A percentile compares a stretch with the other conserved stretches of the same genome.
Evolutionary conservation across 2,329 filamentous ascomycete species (phyloP).

Genomic region (Aspergillus tubingensis): DNA sequence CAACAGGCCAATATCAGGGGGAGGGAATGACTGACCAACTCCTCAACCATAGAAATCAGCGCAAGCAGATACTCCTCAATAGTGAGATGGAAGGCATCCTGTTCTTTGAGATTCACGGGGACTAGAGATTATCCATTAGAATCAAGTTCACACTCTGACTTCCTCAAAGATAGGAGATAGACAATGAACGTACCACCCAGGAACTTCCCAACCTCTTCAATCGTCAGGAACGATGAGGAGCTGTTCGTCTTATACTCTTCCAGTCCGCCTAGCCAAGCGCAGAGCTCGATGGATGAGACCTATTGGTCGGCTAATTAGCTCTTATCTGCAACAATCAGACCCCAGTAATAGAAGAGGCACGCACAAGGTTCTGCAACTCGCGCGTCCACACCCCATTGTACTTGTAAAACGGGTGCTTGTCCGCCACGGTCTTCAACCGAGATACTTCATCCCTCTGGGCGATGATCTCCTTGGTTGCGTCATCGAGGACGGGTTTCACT

Average conservation of each 20-base stretch:
- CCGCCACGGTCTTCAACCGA: conserved; percentile 71
- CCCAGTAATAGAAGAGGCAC: conserved; percentile 28
- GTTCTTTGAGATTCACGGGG: conserved; percentile 85
- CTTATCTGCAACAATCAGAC: background rate
- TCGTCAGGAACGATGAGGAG: conserved; percentile 72
- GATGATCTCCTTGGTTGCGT: conserved; percentile 69
- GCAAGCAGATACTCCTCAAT: conserved; percentile 96
- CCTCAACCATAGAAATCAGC: conserved; percentile 83
- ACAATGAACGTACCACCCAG: conserved; percentile 62
- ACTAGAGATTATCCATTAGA: conserved; percentile 53
- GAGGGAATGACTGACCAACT: conserved; percentile 59
- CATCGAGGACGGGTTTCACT: conserved; percentile 70
- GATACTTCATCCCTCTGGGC: conserved; percentile 71
- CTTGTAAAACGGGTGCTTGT: conserved; percentile 95
- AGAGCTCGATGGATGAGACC: conserved; percentile 61
- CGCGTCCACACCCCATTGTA: conserved; percentile 88
- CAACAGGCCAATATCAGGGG: background rate
- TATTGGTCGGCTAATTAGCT: conserved; percentile 28
- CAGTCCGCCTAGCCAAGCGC: conserved; percentile 79
- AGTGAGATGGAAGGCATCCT: conserved; percentile 89
- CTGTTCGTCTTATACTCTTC: conserved; percentile 55
- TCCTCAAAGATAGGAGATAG: conserved; percentile 7
- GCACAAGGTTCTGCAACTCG: conserved; percentile 76
- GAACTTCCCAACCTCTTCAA: conserved; percentile 81
- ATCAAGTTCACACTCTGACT: too few species aligned